Percentiles rank a stretch among this genome's conserved stretches.
Evolutionary conservation across 129 eudicot genomes (phyloP).

Genomic region (Saussurea involucrata): DNA sequence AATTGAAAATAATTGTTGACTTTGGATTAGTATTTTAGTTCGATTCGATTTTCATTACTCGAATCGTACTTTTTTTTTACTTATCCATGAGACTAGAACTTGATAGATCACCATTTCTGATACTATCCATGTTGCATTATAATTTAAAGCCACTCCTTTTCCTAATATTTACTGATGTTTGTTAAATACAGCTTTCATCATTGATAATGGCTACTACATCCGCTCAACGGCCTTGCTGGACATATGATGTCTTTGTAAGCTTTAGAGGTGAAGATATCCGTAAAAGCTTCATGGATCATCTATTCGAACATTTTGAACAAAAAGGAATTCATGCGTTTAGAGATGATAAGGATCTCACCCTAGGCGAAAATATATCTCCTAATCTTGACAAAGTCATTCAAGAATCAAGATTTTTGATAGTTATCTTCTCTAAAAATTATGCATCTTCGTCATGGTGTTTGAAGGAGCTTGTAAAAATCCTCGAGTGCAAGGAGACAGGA

Average conservation of each 20-base stretch:
- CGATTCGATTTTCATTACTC: too few relatives aligned
- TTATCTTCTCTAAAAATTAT: not conserved
- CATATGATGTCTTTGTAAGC: not conserved
- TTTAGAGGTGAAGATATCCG: not conserved
- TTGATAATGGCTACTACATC: not conserved
- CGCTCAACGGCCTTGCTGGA: not conserved
- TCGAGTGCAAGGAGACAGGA: not conserved
- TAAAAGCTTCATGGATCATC: not conserved
- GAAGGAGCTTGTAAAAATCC: not conserved
- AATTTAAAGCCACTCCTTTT: too few relatives aligned
- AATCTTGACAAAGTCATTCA: not conserved
- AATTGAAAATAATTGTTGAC: too few relatives aligned
- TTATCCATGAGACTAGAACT: too few relatives aligned
- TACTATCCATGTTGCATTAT: too few relatives aligned
- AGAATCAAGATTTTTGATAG: not conserved
- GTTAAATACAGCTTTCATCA: not conserved
- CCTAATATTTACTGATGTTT: not conserved
- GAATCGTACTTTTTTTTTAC: too few relatives aligned
- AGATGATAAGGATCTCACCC: not conserved
- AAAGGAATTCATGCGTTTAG: not conserved
- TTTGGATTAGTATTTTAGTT: too few relatives aligned
- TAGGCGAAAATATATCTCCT: not conserved
- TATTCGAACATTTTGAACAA: not conserved
- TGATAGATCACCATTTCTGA: too few relatives aligned
- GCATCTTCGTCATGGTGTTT: not conserved